phyloP scores from a whole-genome alignment of 2,329 filamentous ascomycete genomes.

The Fusarium buxicola region DNA sequence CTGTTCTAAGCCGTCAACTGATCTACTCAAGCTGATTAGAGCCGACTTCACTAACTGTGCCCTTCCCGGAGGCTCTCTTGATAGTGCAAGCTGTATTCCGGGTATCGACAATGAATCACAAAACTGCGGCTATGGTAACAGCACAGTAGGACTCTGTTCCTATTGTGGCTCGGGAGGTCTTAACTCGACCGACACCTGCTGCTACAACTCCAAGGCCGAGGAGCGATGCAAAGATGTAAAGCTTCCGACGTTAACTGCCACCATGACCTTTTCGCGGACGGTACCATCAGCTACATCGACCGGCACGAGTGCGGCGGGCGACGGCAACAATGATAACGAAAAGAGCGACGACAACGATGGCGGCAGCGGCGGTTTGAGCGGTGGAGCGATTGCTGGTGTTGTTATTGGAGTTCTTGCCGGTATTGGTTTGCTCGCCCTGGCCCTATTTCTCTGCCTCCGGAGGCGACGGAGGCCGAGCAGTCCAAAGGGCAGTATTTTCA shows the following conservation, averaged over 20 bases:
- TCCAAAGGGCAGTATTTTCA: conserved; percentile 81
- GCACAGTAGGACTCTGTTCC: conserved; percentile 81
- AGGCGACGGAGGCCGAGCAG: conserved; percentile 67
- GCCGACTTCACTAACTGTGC: conserved; percentile 94
- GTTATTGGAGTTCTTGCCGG: conserved; percentile 84
- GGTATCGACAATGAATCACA: conserved; percentile 83
- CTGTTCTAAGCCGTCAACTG: conserved; percentile 73
- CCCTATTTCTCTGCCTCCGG: conserved; percentile 75
- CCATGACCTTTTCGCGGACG: conserved; percentile 68
- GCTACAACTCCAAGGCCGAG: conserved; percentile 82
- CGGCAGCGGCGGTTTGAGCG: conserved; percentile 66
- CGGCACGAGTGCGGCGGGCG: conserved; percentile 28
- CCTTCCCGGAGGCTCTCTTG: conserved; percentile 82
- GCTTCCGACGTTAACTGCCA: conserved; percentile 79
- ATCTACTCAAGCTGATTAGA: conserved; percentile 81
- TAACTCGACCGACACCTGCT: conserved; percentile 96
- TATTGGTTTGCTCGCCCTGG: conserved; percentile 73
- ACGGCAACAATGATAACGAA: conserved; percentile 35
- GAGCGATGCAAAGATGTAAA: conserved; percentile 79
- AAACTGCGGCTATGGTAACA: conserved; percentile 86
- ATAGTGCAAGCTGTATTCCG: conserved; percentile 76
- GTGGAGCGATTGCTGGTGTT: conserved; percentile 91
- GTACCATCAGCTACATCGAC: conserved; percentile 51
- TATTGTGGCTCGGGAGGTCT: conserved; percentile 86
- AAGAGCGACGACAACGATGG: conserved; percentile 35